These are phyloP conservation scores for Starmerella ratchasimensis DNA, from an alignment of 805 yeast genomes.

Conservation along the genomic window DNA sequence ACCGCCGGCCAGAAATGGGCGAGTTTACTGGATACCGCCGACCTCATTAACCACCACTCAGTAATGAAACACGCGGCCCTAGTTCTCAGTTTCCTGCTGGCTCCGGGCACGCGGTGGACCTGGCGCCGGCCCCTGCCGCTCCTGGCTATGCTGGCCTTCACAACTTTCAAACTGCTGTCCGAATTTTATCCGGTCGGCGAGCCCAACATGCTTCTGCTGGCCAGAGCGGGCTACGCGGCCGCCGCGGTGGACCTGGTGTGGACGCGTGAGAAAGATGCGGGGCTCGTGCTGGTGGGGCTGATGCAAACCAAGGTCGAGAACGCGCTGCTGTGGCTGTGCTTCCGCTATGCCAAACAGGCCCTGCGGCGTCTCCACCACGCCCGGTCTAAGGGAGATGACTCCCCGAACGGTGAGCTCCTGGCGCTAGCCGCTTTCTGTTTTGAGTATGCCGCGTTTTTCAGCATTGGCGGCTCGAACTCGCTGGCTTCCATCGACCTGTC, in stretches of 20 bases:
- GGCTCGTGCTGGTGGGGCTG: slow-evolving; percentile 28
- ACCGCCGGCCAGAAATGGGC: slow-evolving; percentile 76
- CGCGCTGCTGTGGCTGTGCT: slow-evolving; percentile 37
- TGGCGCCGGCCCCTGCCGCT: not conserved
- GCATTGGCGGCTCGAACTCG: slow-evolving; percentile 82
- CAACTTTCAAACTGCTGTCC: slow-evolving; percentile 43
- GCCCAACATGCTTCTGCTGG: slow-evolving; percentile 10
- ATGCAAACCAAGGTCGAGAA: slow-evolving; percentile 43
- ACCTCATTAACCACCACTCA: slow-evolving; percentile 27
- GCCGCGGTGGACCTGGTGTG: slow-evolving; percentile 8
- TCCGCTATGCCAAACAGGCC: too few relatives aligned
- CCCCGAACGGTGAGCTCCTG: too few relatives aligned
- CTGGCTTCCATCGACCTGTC: slow-evolving; percentile 81
- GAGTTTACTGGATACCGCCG: slow-evolving; percentile 37
- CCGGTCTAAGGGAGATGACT: too few relatives aligned
- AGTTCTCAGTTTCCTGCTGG: not conserved
- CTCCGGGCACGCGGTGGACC: not conserved
- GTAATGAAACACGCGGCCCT: slow-evolving; percentile 16
- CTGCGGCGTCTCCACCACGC: too few relatives aligned
- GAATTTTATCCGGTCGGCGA: slow-evolving; percentile 27
- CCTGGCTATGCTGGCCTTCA: slow-evolving; percentile 32
- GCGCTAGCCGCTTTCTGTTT: slow-evolving; percentile 34
- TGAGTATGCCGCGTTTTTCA: slow-evolving; percentile 70
- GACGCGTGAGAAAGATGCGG: not conserved
- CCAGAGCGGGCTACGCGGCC: slow-evolving; percentile 6